Evolutionary conservation across 2,329 filamentous ascomycete species (phyloP).

Genomic region (Aspergillus vadensis): DNA sequence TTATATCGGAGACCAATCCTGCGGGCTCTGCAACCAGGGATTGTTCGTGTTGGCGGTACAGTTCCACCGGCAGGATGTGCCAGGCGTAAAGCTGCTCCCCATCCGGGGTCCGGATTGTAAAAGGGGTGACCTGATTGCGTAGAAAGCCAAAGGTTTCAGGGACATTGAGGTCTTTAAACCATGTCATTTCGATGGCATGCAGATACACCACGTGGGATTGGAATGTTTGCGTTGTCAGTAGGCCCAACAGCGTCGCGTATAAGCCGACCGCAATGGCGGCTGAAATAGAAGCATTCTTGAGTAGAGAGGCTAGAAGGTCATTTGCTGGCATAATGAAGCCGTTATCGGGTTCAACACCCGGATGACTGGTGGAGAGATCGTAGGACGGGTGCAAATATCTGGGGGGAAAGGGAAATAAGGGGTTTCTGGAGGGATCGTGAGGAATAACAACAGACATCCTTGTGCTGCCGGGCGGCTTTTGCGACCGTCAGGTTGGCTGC

Average conservation of each 20-base stretch:
- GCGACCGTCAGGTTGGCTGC: not conserved
- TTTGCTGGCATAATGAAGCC: not conserved
- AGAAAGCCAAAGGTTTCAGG: constrained; percentile 54
- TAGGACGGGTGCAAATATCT: not conserved
- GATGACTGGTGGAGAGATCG: fast-evolving
- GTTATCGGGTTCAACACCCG: no score
- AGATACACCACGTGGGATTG: constrained; percentile 62
- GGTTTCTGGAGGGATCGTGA: no score
- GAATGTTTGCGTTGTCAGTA: constrained; percentile 49
- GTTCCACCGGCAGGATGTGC: constrained; percentile 53
- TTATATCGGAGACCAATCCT: constrained; percentile 40
- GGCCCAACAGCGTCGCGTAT: constrained; percentile 50
- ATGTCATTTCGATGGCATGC: constrained; percentile 56
- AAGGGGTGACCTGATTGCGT: constrained; percentile 53
- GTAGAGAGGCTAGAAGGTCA: not conserved
- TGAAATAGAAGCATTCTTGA: constrained; percentile 9
- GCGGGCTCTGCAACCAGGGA: constrained; percentile 44
- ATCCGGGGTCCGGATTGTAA: constrained; percentile 47
- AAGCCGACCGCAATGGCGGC: constrained; percentile 28
- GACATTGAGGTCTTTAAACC: constrained; percentile 54
- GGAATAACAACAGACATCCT: no score
- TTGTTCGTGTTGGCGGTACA: constrained; percentile 48
- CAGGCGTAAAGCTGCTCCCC: constrained; percentile 50
- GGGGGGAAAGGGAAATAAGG: not conserved
- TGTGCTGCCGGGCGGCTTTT: not conserved